These are phyloP conservation scores for Lasiosphaeria ovina DNA, from an alignment of 495 filamentous ascomycete species.

Conservation along the genomic window DNA sequence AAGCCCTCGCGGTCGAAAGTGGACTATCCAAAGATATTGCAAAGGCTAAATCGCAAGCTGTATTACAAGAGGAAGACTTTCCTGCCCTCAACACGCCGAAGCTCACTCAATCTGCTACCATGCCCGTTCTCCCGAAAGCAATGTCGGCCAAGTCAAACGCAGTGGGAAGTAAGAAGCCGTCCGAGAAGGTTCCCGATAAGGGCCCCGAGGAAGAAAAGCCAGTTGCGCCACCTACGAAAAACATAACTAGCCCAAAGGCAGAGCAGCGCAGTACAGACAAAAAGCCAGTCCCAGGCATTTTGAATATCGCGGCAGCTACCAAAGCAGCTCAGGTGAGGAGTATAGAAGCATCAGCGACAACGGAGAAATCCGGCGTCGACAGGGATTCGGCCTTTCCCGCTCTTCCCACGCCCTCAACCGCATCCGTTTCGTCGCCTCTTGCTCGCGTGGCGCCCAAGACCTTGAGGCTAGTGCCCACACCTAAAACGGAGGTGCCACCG, in stretches of 20 bases:
- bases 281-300: conserved; percentile 55
- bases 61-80: conserved; percentile 57
- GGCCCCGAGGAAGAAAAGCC: conserved; percentile 21
- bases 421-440: conserved; percentile 46
- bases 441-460: conserved; percentile 51
- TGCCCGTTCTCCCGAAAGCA: conserved; percentile 25
- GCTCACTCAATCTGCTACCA: conserved; percentile 15
- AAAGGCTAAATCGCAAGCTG: conserved; percentile 42
- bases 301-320: conserved; percentile 62
- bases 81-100: conserved; percentile 49
- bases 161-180: conserved; percentile 15
- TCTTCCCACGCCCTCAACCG: conserved; percentile 50
- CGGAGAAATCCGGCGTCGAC: conserved; percentile 35
- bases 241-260: conserved; percentile 31
- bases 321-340: conserved; percentile 33
- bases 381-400: conserved; percentile 46
- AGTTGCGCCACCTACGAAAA: conserved; percentile 36
- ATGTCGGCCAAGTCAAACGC: conserved; percentile 24
- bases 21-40: conserved; percentile 49
- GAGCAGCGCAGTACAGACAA: conserved; percentile 38
- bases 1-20: conserved; percentile 42
- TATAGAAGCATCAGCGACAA: conserved; percentile 24
- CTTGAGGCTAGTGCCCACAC: conserved; percentile 68
- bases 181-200: conserved; percentile 17
- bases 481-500: conserved; percentile 63